These are phyloP conservation scores for Dichomitus squalens DNA, from an alignment of 1,284 basidiomycete species.

Conservation along the genomic window DNA sequence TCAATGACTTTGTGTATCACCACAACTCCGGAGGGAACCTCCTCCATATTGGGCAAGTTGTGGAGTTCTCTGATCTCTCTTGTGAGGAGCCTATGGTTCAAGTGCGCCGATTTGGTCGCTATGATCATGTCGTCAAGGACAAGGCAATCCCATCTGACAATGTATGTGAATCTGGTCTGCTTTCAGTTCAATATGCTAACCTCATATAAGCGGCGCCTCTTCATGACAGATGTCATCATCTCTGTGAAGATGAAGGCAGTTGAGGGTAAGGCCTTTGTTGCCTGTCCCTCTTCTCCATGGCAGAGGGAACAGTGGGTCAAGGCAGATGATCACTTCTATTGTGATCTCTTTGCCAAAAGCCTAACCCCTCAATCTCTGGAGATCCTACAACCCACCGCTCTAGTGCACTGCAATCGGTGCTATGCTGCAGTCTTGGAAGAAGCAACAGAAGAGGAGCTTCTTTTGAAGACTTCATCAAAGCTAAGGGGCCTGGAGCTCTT, in stretches of 20 bases:
- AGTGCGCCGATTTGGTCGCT: constrained; percentile 45
- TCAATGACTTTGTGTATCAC: constrained; percentile 61
- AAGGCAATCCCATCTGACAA: constrained; percentile 6
- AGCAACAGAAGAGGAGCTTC: constrained; percentile 25
- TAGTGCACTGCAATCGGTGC: constrained; percentile 7
- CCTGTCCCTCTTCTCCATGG: constrained; percentile 25
- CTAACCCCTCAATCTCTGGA: constrained; percentile 21
- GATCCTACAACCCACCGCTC: constrained; percentile 28
- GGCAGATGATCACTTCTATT: constrained; percentile 57
- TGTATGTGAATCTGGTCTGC: constrained; percentile 9
- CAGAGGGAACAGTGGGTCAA: constrained; percentile 49
- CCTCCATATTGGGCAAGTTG: constrained; percentile 58
- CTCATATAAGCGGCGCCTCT: constrained; percentile 46
- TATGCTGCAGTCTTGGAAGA: constrained; percentile 32
- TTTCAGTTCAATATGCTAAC: not conserved
- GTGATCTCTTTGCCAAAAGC: constrained; percentile 38
- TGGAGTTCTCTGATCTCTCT: constrained; percentile 35
- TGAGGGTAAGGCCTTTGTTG: constrained; percentile 41
- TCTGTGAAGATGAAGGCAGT: constrained; percentile 39
- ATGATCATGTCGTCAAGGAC: constrained; percentile 36
- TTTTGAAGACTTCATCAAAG: constrained; percentile 41
- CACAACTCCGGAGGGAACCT: constrained; percentile 35
- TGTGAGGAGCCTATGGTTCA: constrained; percentile 30
- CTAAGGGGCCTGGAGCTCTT: constrained; percentile 65
- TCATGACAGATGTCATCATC: constrained; percentile 34